Evolutionary conservation across 352 stramenopile species (phyloP).

Genomic region (Phytophthora pini): DNA sequence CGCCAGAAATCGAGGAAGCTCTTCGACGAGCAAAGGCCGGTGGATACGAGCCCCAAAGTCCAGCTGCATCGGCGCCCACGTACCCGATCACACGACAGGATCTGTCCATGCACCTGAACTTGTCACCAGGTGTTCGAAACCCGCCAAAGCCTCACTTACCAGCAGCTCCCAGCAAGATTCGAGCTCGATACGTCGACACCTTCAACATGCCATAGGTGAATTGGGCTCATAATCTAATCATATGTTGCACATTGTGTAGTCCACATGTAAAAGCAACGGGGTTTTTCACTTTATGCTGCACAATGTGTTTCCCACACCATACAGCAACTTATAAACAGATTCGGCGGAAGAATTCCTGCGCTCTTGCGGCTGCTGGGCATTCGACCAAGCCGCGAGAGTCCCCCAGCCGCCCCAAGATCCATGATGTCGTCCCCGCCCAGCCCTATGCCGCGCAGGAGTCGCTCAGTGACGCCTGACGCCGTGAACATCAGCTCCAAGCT

Average conservation of each 20-base stretch:
- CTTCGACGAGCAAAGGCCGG: constrained; percentile 42
- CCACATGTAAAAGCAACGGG: too few relatives aligned
- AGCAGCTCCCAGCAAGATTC: constrained; percentile 24
- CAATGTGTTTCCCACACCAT: neutral
- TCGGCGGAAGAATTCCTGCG: constrained; percentile 30
- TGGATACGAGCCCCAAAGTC: constrained; percentile 12
- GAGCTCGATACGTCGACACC: constrained; percentile 51
- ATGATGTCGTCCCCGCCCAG: constrained; percentile 44
- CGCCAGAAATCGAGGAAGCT: constrained; percentile 52
- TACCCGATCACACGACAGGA: constrained; percentile 21
- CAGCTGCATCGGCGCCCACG: constrained; percentile 15
- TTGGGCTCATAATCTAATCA: neutral
- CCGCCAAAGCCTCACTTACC: constrained; percentile 25
- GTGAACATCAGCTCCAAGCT: constrained; percentile 46
- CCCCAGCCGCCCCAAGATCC: neutral
- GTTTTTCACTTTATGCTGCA: neutral
- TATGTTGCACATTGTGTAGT: neutral
- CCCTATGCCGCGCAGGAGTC: constrained; percentile 22
- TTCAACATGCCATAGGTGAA: constrained; percentile 40
- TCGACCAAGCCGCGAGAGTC: constrained; percentile 3
- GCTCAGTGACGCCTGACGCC: constrained; percentile 21
- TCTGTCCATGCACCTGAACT: constrained; percentile 20
- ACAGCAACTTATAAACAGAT: constrained; percentile 13
- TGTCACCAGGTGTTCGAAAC: constrained; percentile 20
- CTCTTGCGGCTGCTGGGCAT: constrained; percentile 17